Evolutionary conservation across 148 eudicot genomes (phyloP), one percentile per base, ranked within the genome.

Genomic region (Spergularia marina): DNA sequence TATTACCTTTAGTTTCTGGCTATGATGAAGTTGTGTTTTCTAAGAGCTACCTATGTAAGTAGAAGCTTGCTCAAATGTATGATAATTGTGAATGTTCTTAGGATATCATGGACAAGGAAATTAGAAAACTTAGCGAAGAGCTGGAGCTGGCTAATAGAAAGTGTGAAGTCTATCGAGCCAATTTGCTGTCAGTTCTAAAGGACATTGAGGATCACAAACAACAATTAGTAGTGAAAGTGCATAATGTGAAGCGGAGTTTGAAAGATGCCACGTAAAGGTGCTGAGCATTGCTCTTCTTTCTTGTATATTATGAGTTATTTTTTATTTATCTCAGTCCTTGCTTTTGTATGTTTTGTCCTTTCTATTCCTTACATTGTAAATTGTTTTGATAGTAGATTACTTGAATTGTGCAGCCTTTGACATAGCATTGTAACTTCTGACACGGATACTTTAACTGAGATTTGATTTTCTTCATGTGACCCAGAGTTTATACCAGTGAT

Each of bases 161-260:
- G 70, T 88, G 91, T 87, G 97, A 88, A 72, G 82, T 79, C 17
- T 90, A 91, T 55, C 85, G 90, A 60, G 70, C 87, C 80, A 88
- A 87, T 78, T 80, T 91, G 73, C 74, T 89, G 52, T 77, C 89
- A 21, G 82, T 85, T 73, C 71, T 89, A 84, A 89, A 85, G 82
- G 91, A 88, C 68, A 83, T 91, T 67, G 94, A 91, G 76, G 84
- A 81, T 75, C 89, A 91, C 77, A 89, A 88, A 63, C 87, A 85
- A 63, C 86, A 82, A 72, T 69, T 91, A 55, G 83, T 86, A 14
- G 78, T 83, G 54, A 88, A 89, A 84, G 85, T 89, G 36, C 81
- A 88, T 65, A 91, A 68, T 79, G 78, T 89, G 52, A 89, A 86
- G 86, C 83, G 89, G 58, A 83, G 85, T 81, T 63, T 91, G 85